Conservation (phyloP, 75 land plant genomes). For the Pinus tabuliformis region DNA sequence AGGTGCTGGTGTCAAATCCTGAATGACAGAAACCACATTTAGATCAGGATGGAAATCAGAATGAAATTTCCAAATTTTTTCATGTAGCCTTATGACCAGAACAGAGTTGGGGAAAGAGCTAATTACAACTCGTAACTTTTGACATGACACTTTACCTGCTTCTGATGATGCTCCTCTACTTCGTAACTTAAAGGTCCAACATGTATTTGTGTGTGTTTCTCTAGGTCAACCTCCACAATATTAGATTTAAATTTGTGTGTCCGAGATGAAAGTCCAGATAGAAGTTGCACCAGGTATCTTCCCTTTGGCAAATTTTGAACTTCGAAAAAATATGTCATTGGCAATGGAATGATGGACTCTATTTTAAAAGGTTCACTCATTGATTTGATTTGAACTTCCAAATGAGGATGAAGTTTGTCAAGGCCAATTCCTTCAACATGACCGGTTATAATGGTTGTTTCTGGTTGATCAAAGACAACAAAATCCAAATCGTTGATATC, state of each 20-base stretch:
- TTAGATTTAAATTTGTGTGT: conserved; percentile 71
- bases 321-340: conserved; percentile 77
- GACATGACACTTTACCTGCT: conserved; percentile 48
- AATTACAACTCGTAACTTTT: neutral
- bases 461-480: conserved; percentile 80
- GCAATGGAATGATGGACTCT: conserved; percentile 64
- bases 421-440: conserved; percentile 68
- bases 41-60: neutral
- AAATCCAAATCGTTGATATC: conserved; percentile 77
- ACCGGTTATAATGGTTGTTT: conserved; percentile 71
- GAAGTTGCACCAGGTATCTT: conserved; percentile 62
- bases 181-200: conserved; percentile 68
- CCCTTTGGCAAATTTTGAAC: conserved; percentile 73
- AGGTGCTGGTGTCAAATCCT: conserved; percentile 89
- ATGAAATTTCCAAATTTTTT: neutral
- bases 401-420: conserved; percentile 58
- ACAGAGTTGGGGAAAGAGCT: neutral
- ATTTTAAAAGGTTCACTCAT: conserved; percentile 54
- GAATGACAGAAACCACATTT: conserved; percentile 9
- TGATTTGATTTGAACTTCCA: conserved; percentile 61
- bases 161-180: conserved; percentile 64
- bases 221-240: conserved; percentile 68
- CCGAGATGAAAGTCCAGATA: conserved; percentile 33
- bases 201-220: conserved; percentile 53
- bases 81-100: neutral